Evolutionary conservation across 352 stramenopile genomes (phyloP).

Genomic region (Phytophthora hibernalis): DNA sequence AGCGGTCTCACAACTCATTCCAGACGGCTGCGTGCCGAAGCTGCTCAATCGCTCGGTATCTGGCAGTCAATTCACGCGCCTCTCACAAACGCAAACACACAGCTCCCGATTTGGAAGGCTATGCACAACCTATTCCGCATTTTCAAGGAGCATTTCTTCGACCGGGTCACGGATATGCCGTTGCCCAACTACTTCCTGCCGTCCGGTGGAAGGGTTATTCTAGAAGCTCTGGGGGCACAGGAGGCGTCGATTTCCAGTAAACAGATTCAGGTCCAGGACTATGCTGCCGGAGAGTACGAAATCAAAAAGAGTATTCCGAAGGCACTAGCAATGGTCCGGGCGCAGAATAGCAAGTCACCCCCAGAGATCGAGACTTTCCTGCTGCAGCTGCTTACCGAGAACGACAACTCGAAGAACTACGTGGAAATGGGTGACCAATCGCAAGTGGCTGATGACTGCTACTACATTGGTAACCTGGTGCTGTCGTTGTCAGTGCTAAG

Average conservation of each 20-base stretch:
- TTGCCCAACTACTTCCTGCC: slow-evolving; percentile 88
- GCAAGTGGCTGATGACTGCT: slow-evolving; percentile 85
- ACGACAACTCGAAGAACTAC: slow-evolving; percentile 92
- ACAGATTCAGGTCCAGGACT: slow-evolving; percentile 89
- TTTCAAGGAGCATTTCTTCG: slow-evolving; percentile 91
- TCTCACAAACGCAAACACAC: slow-evolving; percentile 82
- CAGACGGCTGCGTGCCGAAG: slow-evolving; percentile 73
- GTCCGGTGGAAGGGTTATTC: slow-evolving; percentile 82
- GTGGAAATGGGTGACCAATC: slow-evolving; percentile 89
- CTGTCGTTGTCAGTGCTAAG: slow-evolving; percentile 74
- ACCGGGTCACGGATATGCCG: slow-evolving; percentile 83
- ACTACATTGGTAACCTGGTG: slow-evolving; percentile 85
- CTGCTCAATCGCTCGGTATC: slow-evolving; percentile 76
- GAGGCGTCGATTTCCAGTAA: slow-evolving; percentile 85
- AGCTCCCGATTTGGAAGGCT: slow-evolving; percentile 84
- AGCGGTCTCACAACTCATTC: slow-evolving; percentile 86
- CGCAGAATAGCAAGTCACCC: slow-evolving; percentile 81
- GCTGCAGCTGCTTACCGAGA: slow-evolving; percentile 80
- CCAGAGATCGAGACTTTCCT: slow-evolving; percentile 83
- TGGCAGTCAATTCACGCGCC: slow-evolving; percentile 89
- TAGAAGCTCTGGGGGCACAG: slow-evolving; percentile 79
- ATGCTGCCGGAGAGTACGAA: slow-evolving; percentile 85
- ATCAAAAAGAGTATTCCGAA: slow-evolving; percentile 89
- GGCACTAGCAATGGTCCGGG: slow-evolving; percentile 76
- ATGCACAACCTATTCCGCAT: slow-evolving; percentile 91